Base-by-base conservation (phyloP, 2,329 filamentous ascomycete species). In the Uncinocarpus reesii region DNA sequence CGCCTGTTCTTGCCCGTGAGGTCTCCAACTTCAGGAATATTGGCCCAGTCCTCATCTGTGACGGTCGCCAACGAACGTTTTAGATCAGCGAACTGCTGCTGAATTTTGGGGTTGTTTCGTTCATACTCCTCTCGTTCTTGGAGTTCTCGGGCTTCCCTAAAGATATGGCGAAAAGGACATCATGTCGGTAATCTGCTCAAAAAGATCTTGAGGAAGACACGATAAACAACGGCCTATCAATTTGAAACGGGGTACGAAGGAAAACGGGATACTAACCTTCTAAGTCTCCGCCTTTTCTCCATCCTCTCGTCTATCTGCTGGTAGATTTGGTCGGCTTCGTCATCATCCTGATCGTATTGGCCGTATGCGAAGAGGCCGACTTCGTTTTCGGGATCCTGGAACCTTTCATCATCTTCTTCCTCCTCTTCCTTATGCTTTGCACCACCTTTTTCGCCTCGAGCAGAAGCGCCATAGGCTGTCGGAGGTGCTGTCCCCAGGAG, bases 331-430 rank as follows among this genome's bases (percentile, higher is more conserved):
- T 98, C 92, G 36, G 92, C 92, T 67, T 98, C 93, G 61, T 98
- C 92, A 62, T 98, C 92, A 49, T 98, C 92, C 65, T 92, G 85
- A 65, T 96, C 92, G 71, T 95, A 98, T 58, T 92, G 85, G 29
- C 92, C 92, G 48, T 87, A 90, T 2, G 92, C 89, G 61, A 98
- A 98, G 18, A 98, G 73, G 3, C 93, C 92, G 41, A 92, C 85
- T 66, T 98, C 92, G 61, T 96, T 96, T 60, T 98, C 92, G 0
- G 92, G 92, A 63, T 98, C 92, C 62, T 95, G 88, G 61, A 88
- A 96, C 40, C 90, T 79, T 29, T 85, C 83, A 48, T 87, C 83
- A 47, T 85, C 81, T 48, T 84, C 82, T 46, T 84, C 83, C 28
- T 84, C 82, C 29, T 83, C 81, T 15, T 84, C 79, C 43, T 84